These are phyloP conservation scores for Sarocladiaceae sp. DNA, from an alignment of 2,329 filamentous ascomycete genomes.

Conservation along the genomic window DNA sequence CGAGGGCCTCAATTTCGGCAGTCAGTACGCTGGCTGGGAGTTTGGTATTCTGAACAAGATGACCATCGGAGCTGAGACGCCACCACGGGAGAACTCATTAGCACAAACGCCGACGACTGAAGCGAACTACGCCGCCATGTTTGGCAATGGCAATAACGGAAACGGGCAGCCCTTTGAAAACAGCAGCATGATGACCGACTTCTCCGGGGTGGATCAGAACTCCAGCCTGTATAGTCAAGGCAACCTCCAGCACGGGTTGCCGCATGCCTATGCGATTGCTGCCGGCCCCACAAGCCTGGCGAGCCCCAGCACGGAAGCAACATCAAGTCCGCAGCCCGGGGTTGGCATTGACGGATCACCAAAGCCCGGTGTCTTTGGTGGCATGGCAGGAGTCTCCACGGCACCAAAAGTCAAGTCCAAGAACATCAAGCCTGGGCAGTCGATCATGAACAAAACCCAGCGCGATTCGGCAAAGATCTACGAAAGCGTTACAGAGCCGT, in stretches of 20 bases:
- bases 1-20: conserved; percentile 83
- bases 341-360: conserved; percentile 53
- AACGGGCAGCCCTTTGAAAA: conserved; percentile 38
- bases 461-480: conserved; percentile 83
- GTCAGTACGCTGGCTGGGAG: conserved; percentile 91
- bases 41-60: conserved; percentile 97
- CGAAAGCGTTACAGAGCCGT: conserved; percentile 82
- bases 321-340: conserved; percentile 54
- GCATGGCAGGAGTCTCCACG: conserved; percentile 19
- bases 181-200: conserved; percentile 44
- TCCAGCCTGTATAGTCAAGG: conserved; percentile 49
- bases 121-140: conserved; percentile 40
- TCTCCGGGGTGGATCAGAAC: conserved; percentile 46
- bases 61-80: conserved; percentile 71
- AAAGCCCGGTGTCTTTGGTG: conserved; percentile 23
- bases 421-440: conserved; percentile 38
- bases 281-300: conserved; percentile 58
- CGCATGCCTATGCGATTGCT: conserved; percentile 62
- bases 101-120: conserved; percentile 34
- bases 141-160: conserved; percentile 40
- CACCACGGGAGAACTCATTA: conserved; percentile 60
- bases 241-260: conserved; percentile 57
- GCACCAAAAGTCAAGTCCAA: conserved; percentile 39
- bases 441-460: conserved; percentile 53
- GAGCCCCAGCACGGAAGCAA: conserved; percentile 61